Evolutionary conservation across 2,329 filamentous ascomycete species (phyloP).

Genomic region (Elsinoe arachidis): DNA sequence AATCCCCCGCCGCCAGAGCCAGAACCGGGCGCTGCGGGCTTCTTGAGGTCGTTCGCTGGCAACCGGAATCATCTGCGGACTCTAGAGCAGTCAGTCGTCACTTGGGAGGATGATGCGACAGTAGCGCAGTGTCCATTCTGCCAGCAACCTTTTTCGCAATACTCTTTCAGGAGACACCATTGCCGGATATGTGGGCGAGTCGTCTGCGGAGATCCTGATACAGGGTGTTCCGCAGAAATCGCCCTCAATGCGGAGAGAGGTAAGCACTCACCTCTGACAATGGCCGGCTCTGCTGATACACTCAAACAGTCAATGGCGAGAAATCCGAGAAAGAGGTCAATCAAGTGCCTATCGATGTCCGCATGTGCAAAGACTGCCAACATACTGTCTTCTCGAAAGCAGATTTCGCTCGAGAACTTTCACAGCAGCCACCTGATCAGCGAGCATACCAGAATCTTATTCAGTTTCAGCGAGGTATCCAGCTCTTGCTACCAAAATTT

Average conservation of each 20-base stretch:
- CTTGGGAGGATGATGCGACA: slow-evolving; percentile 84
- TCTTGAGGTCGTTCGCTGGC: slow-evolving; percentile 49
- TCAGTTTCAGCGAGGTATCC: slow-evolving; percentile 83
- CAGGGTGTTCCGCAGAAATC: slow-evolving; percentile 75
- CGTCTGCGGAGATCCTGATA: slow-evolving; percentile 80
- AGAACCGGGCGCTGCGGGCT: slow-evolving; percentile 37
- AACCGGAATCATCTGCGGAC: slow-evolving; percentile 60
- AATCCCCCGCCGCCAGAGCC: slow-evolving; percentile 60
- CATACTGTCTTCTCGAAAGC: slow-evolving; percentile 61
- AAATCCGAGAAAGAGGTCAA: slow-evolving; percentile 35
- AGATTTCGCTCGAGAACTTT: slow-evolving; percentile 66
- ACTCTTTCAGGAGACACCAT: slow-evolving; percentile 88
- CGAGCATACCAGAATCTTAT: slow-evolving; percentile 73
- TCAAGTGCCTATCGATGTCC: slow-evolving; percentile 66
- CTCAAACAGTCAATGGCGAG: slow-evolving; percentile 24
- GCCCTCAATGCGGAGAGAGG: slow-evolving; percentile 65
- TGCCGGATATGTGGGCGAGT: slow-evolving; percentile 89
- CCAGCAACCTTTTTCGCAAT: slow-evolving; percentile 87
- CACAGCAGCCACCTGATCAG: slow-evolving; percentile 62
- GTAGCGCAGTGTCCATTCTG: slow-evolving; percentile 85
- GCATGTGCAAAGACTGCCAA: slow-evolving; percentile 88
- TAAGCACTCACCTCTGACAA: slow-evolving; percentile 30
- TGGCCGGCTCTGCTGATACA: neutral
- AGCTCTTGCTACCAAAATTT: slow-evolving; percentile 71
- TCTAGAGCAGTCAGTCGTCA: slow-evolving; percentile 84